These are phyloP conservation scores for Sporothrix mexicana DNA, from an alignment of 2,329 filamentous ascomycete species.

Conservation along the genomic window DNA sequence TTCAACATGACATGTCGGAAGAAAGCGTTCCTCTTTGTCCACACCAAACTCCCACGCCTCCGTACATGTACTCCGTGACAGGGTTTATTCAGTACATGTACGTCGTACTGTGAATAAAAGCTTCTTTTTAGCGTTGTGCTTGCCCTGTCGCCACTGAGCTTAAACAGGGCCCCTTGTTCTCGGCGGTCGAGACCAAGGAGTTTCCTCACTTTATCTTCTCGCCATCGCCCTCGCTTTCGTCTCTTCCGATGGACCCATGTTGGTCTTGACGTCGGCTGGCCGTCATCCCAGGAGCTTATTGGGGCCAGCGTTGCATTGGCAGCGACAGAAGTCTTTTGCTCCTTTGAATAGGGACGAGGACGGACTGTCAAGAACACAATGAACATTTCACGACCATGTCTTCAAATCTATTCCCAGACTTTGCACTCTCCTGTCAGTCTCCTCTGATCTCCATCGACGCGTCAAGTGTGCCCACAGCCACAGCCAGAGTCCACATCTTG, in stretches of 20 bases:
- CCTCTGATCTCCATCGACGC: background rate
- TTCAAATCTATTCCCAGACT: background rate
- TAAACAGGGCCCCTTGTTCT: conserved; percentile 17
- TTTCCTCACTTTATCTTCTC: background rate
- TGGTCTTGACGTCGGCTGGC: conserved; percentile 13
- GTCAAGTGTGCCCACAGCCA: background rate
- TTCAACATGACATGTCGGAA: background rate
- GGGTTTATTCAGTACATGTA: background rate
- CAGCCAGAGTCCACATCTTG: background rate
- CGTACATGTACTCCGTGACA: no score
- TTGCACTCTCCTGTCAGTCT: background rate
- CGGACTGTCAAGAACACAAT: no score
- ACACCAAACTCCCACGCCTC: background rate
- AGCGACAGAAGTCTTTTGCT: background rate
- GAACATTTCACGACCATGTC: no score
- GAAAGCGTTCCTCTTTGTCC: background rate
- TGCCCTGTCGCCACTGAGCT: background rate
- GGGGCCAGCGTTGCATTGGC: background rate
- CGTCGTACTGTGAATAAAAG: background rate
- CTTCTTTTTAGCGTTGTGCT: background rate
- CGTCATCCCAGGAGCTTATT: conserved; percentile 5
- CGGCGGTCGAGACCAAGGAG: conserved; percentile 13
- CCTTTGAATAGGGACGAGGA: no score
- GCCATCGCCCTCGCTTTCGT: background rate
- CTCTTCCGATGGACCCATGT: conserved; percentile 12